Conservation (phyloP, 2,329 filamentous ascomycete species). For the Onygenales sp. region DNA sequence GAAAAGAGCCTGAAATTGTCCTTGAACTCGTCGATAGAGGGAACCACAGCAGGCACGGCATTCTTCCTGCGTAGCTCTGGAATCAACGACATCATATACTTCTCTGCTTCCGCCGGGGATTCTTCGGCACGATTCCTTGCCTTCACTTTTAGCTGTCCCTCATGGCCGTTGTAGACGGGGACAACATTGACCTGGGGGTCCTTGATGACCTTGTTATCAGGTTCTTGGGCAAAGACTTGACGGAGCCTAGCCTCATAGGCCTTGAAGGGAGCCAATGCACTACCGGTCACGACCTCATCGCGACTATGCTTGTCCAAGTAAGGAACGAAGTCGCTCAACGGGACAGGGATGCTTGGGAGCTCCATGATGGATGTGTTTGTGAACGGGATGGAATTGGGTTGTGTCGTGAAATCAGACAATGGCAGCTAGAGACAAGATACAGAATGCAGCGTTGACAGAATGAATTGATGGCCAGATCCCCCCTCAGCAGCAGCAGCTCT, state of each 20-base stretch:
- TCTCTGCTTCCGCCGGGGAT: slow-evolving; percentile 15
- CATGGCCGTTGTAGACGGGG: slow-evolving; percentile 16
- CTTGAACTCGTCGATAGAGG: slow-evolving; percentile 59
- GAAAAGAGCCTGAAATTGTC: slow-evolving; percentile 75
- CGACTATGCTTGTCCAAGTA: slow-evolving; percentile 10
- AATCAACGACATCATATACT: slow-evolving; percentile 18
- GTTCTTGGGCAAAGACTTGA: slow-evolving; percentile 23
- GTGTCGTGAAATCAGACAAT: too few species aligned
- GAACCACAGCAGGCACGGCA: slow-evolving; percentile 59
- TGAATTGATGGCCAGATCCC: too few species aligned
- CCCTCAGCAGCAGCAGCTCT: too few species aligned
- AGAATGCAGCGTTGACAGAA: too few species aligned
- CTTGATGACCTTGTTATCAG: slow-evolving; percentile 12
- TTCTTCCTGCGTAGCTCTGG: slow-evolving; percentile 46
- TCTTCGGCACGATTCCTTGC: slow-evolving; percentile 17
- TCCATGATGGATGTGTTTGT: slow-evolving; percentile 4
- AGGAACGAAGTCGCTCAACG: slow-evolving; percentile 11
- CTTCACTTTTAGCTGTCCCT: slow-evolving; percentile 11
- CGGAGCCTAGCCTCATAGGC: slow-evolving; percentile 21
- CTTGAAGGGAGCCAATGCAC: slow-evolving; percentile 18
- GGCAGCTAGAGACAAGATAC: too few species aligned
- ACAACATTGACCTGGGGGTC: slow-evolving; percentile 19
- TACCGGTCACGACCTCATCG: slow-evolving; percentile 9
- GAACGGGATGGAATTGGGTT: too few species aligned
- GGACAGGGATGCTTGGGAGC: slow-evolving; percentile 10